phyloP scores from a whole-genome alignment of 2,329 filamentous ascomycete species.

The Colletotrichum neosansevieriae region DNA sequence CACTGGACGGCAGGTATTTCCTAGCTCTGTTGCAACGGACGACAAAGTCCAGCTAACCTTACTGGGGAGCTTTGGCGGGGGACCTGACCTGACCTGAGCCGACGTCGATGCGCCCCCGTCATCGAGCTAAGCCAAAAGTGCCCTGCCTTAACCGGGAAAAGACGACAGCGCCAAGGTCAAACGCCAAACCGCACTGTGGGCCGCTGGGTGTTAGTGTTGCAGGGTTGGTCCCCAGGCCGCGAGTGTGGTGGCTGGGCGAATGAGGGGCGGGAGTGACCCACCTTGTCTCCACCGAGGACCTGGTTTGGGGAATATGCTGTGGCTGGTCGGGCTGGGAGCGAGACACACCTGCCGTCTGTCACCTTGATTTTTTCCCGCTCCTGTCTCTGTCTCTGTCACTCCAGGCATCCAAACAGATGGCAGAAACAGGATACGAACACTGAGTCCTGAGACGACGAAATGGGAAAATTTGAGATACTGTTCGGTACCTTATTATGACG shows the following conservation, averaged over 20 bases:
- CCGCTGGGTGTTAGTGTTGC: slow-evolving; percentile 15
- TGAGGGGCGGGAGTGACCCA: slow-evolving; percentile 20
- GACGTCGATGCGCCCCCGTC: not conserved
- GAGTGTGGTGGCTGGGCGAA: slow-evolving; percentile 40
- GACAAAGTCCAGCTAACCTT: slow-evolving; percentile 1
- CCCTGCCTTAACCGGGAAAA: not conserved
- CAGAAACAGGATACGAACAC: slow-evolving; percentile 5
- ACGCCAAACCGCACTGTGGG: slow-evolving; percentile 23
- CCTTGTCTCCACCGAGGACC: slow-evolving; percentile 7
- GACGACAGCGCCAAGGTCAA: slow-evolving; percentile 17
- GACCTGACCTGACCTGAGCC: not conserved
- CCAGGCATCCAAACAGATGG: slow-evolving; percentile 26
- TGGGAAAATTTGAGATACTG: too few relatives aligned
- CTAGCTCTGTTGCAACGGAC: slow-evolving; percentile 27
- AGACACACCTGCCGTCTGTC: slow-evolving; percentile 7
- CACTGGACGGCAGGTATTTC: slow-evolving; percentile 11
- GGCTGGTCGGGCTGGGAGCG: slow-evolving; percentile 35
- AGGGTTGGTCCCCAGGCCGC: slow-evolving; percentile 37
- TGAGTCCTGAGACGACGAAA: slow-evolving; percentile 15
- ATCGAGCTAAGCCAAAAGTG: not conserved
- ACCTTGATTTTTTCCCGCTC: not conserved
- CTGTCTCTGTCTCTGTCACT: not conserved
- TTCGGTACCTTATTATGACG: too few relatives aligned
- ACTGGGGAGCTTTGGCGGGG: not conserved
- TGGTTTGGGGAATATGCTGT: slow-evolving; percentile 36